phyloP scores from a whole-genome alignment of 257 asterid genomes.

The Agastache rugosa region DNA sequence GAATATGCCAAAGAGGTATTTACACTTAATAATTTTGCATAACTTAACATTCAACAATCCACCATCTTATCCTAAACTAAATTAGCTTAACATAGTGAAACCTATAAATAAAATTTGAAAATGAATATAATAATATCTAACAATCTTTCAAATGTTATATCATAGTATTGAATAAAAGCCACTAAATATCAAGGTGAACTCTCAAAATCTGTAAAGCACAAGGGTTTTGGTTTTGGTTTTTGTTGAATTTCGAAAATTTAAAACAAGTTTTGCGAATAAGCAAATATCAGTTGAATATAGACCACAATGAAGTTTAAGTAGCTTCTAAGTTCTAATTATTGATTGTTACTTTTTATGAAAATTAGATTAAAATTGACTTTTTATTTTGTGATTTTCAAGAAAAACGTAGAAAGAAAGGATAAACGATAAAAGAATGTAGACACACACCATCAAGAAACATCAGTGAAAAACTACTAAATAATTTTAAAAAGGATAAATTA shows the following conservation, averaged over 20 bases:
- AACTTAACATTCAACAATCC: neutral
- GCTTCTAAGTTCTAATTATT: neutral
- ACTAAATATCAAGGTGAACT: neutral
- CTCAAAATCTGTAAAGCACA: constrained; percentile 1
- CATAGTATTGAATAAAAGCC: too few species aligned
- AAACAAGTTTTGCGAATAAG: too few species aligned
- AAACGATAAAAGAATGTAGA: neutral
- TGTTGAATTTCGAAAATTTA: neutral
- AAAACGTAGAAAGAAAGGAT: neutral
- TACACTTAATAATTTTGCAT: neutral
- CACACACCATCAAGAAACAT: neutral
- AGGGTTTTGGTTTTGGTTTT: neutral
- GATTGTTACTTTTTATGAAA: neutral
- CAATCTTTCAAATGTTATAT: neutral
- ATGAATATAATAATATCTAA: too few species aligned
- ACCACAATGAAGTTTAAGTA: neutral
- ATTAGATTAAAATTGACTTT: neutral
- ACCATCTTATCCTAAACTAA: neutral
- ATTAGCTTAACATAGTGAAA: neutral
- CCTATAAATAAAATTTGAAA: neutral
- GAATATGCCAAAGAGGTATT: too few species aligned
- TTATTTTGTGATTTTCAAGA: neutral
- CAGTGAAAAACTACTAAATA: neutral
- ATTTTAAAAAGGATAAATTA: neutral
- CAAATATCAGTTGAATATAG: too few species aligned